Percentiles rank a stretch among this genome's conserved stretches.
These are phyloP conservation scores for Prosopis cineraria DNA, from an alignment of 306 rosid genomes.

Conservation along the genomic window DNA sequence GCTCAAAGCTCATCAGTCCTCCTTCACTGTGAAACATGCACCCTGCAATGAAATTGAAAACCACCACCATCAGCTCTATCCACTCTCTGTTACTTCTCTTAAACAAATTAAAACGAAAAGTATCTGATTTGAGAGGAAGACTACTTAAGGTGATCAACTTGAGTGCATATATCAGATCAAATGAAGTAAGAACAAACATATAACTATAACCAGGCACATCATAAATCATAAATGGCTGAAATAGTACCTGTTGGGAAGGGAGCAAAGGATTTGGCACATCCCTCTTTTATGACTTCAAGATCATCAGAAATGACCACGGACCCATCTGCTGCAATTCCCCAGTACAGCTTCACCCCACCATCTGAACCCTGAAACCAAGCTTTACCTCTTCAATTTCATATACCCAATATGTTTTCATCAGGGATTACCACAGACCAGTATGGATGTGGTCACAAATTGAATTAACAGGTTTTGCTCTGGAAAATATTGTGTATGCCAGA, in stretches of 20 bases:
- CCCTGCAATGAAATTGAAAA: constrained; percentile 46
- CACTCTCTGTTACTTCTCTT: neutral
- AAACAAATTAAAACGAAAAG: neutral
- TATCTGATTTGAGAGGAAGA: neutral
- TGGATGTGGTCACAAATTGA: neutral
- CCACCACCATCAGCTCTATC: constrained; percentile 2
- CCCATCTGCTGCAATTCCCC: constrained; percentile 98
- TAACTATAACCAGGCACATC: too few relatives aligned
- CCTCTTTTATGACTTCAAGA: constrained; percentile 76
- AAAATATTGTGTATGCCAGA: neutral
- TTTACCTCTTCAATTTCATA: neutral
- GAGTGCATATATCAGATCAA: too few relatives aligned
- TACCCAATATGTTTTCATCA: too few relatives aligned
- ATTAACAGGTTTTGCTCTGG: neutral
- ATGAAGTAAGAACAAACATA: too few relatives aligned
- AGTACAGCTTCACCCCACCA: constrained; percentile 87
- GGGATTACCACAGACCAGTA: too few relatives aligned
- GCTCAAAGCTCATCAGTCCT: constrained; percentile 94
- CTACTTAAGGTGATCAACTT: neutral
- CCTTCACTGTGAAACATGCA: constrained; percentile 94
- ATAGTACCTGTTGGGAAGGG: constrained; percentile 84
- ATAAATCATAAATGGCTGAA: too few relatives aligned
- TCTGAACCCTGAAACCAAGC: constrained; percentile 76
- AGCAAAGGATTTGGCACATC: constrained; percentile 97
- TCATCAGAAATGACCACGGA: constrained; percentile 97